These are phyloP conservation scores for Crithidia bombi DNA, from an alignment of 208 protist genomes.

Conservation along the genomic window DNA sequence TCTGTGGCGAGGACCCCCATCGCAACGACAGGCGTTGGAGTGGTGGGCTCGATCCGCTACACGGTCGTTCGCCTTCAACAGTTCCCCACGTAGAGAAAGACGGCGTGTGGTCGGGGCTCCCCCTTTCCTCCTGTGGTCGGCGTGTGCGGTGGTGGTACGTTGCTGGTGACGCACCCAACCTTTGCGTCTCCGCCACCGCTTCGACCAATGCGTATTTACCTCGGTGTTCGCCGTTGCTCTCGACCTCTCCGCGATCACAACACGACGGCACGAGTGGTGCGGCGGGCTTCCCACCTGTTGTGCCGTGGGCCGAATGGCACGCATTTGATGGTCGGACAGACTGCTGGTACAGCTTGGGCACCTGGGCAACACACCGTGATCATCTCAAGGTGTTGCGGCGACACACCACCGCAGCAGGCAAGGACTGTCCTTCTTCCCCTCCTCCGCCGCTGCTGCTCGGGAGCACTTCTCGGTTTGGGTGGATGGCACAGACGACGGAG, in stretches of 20 bases:
- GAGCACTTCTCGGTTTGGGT: neutral
- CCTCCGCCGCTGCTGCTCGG: neutral
- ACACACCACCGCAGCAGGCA: neutral
- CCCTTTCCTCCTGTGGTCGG: slow-evolving; percentile 18
- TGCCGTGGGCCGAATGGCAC: slow-evolving; percentile 46
- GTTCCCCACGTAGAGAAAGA: no score
- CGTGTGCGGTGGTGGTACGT: slow-evolving; percentile 46
- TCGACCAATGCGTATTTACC: no score
- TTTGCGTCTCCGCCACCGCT: slow-evolving; percentile 14
- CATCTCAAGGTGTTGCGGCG: slow-evolving; percentile 6
- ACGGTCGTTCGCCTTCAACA: no score
- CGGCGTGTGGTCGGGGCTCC: no score
- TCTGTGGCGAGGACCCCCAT: neutral
- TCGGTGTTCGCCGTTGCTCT: neutral
- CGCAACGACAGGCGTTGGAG: neutral
- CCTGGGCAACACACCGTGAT: slow-evolving; percentile 19
- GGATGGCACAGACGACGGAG: slow-evolving; percentile 19
- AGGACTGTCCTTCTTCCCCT: neutral
- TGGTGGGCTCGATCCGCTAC: no score
- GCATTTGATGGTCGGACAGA: slow-evolving; percentile 48
- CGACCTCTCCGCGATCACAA: neutral
- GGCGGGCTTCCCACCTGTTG: slow-evolving; percentile 13
- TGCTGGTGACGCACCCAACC: slow-evolving; percentile 23
- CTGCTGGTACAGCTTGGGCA: slow-evolving; percentile 48
- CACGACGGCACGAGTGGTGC: neutral